Evolutionary conservation across 169 alveolate genomes (phyloP), one percentile per base, ranked within the genome.

Genomic region (Cryptosporidium meleagridis): DNA sequence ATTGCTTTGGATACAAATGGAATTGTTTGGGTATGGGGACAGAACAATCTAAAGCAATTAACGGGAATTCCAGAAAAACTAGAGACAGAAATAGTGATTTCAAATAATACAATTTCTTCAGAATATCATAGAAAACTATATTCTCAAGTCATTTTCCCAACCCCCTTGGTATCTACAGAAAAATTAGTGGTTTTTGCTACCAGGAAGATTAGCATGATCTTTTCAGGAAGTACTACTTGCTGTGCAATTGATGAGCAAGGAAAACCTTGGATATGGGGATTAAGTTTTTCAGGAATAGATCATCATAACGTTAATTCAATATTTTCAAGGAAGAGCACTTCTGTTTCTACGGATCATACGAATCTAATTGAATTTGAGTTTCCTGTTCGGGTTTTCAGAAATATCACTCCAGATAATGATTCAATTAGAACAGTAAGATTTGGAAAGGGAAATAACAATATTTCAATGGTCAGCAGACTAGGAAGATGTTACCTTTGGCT

Each of bases 221-320:
- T 61, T 9, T 80, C 80, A 3, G 89, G 89, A 29, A 35, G 80
- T 14, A 35, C 89, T 4, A 8, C 68, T 44, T 62, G 89, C 62
- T 80, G 89, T 80, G 89, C 89, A 12, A 80, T 80, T 29, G 89
- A 80, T 35, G 69, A 80, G 0, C 52, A 61, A 39, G 89, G 89
- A 45, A 80, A 80, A 26, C 75, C 75, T n/a, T 80, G 89, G 89
- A 45, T 80, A 7, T 80, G 89, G 89, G 89, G 89, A 41, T 29
- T 80, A 29, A 39, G 55, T 8, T 65, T 62, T 21, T 33, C 80
- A 39, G 89, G 89, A 4, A 59, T 80, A 9, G 75, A 62, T 18
- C 45, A 51, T 26, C 65, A 80, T 21, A 31, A 23, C 35, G 33
- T 48, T 33, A 31, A 58, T 5, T 73, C 68, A 10, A 44, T 69